Evolutionary conservation across 345 rosid genomes (phyloP).

Genomic region (Cochlearia excelsa): DNA sequence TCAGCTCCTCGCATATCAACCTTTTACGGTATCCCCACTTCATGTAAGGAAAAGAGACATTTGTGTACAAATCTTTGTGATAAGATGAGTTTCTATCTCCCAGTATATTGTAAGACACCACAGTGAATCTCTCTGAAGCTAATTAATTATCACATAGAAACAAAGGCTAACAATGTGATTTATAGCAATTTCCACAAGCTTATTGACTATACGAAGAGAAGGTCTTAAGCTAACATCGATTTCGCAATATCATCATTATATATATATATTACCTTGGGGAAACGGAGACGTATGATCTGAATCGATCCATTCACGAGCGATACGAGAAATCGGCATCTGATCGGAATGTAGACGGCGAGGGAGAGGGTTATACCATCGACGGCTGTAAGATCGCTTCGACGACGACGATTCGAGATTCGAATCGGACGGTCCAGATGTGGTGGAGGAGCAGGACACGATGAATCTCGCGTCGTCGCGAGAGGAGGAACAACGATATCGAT

Average conservation of each 20-base stretch:
- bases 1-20: conserved; percentile 57
- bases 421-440: conserved; percentile 30
- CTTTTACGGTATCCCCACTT: conserved; percentile 68
- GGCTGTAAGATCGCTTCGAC: conserved; percentile 38
- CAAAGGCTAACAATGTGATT: not conserved
- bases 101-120: conserved; percentile 74
- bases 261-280: conserved; percentile 40
- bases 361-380: conserved; percentile 43
- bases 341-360: conserved; percentile 29
- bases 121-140: conserved; percentile 51
- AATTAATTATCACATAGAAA: conserved; percentile 7
- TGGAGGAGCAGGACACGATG: conserved; percentile 28
- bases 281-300: conserved; percentile 42
- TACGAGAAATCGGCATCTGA: conserved; percentile 37
- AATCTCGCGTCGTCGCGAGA: not conserved
- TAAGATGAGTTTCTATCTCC: conserved; percentile 63
- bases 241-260: too few species aligned
- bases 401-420: conserved; percentile 25
- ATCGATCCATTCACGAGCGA: conserved; percentile 63
- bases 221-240: not conserved
- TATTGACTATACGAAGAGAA: not conserved
- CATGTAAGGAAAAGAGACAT: conserved; percentile 51
- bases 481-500: not conserved
- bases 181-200: not conserved
- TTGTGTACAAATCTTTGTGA: conserved; percentile 59